Base-by-base conservation (phyloP, 495 filamentous ascomycete species). In the Tuber umbilicatum region DNA sequence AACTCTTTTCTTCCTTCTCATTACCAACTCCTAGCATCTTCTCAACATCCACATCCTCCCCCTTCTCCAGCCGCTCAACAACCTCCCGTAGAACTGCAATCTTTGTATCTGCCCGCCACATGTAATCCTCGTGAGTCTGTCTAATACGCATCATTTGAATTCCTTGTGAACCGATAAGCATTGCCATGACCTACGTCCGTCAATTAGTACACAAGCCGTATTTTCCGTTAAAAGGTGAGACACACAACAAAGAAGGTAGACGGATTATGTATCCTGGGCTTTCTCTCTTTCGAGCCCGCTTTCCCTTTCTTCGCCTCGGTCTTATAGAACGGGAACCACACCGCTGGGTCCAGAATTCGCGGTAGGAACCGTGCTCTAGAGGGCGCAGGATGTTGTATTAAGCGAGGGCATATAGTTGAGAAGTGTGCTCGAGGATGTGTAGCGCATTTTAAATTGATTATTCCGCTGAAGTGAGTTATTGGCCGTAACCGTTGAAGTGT, bases 41-140 rank as follows among this genome's bases (percentile, higher is more conserved):
- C 81, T 94, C 93, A 12, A 98, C 93, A 84, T 98, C 94, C 17
- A 98, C 93, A 35, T 93, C 87, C 84, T 99, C 94, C 21, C 95
- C 96, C 40, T 84, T 88, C 82, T 96, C 89, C 42, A 97, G 86
- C 79, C 87, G 88, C 77, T 93, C 91, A 74, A 98, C 89, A 0
- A 97, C 91, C 81, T 97, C 94, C 73, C 88, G 88, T 64, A 99
- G 81, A 45, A 93, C 78, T 7, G 84, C 88, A 70, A 99, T 91
- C 80, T 91, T 91, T 14, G 91, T 90, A 82, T 97, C 92, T 55
- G 92, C 89, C 72, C 89, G 88, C 69, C 94, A 89, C 76, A 85
- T 88, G 76, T 92, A 94, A 2, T 88, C 87, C 16, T 86, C 85
- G 79, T 89, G 92, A 21, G 94, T 90, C 73, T 91, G 92, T 83